Evolutionary conservation across 306 rosid genomes (phyloP), one percentile per base, ranked within the genome.

Genomic region (Purshia tridentata): DNA sequence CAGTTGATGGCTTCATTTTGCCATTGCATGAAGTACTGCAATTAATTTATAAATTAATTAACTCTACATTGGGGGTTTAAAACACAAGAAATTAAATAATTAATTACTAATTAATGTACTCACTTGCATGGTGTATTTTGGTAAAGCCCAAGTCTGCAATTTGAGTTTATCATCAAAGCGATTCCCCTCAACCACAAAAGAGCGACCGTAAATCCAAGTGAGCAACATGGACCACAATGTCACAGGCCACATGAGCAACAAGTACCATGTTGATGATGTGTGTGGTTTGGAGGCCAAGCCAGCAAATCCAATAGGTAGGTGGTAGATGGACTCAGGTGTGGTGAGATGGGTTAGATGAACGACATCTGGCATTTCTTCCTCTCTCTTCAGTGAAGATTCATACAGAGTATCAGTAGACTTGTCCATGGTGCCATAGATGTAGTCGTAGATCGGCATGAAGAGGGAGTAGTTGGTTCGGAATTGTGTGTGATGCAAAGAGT

Each of bases 401-500:
- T 79, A 22, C 2, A 83, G 62, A 13, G 40, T 0, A 56, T 79
- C 77, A 0, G 74, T 5, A 5, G 81, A 72, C 22, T 72, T 74
- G 67, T 83, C 86, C 77, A 42, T 15, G n/a, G 86, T 83, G 2
- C 68, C 74, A 19, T 79, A 79, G 1, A 83, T 35, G 81, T 56
- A 76, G 10, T 83, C 86, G 18, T 83, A 83, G 8, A 83, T 0
- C 0, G 84, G 81, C 86, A 83, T 79, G 20, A 83, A 83, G 0
- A 83, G 57, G 0, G 84, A 79, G 78, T 83, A 83, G 20, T 83
- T 83, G 44, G 81, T 79, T 16, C 86, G 70, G 50, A 85, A 85
- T 49, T 85, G 84, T 0, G 88, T 82, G 63, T 85, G 86, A 50
- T 85, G 84, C 8, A 82, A 73, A 0, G 88, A 85, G 11, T 85